Conservation (phyloP, 768 basidiomycete genomes). For the Suillus placidus region DNA sequence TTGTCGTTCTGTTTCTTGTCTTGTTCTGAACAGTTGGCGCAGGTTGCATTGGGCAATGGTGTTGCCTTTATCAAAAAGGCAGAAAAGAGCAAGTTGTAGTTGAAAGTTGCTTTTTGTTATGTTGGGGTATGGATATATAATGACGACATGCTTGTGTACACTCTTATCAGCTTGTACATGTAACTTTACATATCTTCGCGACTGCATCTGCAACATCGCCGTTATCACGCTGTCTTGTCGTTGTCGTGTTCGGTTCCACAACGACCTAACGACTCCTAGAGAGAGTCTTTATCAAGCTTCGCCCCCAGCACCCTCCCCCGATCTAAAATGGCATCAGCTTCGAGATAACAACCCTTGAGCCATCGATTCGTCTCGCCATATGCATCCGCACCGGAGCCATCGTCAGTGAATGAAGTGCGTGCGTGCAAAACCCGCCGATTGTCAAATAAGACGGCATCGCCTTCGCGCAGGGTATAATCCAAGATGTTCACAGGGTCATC, state of each 20-base stretch:
- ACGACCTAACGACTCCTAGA: not conserved
- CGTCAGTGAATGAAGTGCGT: constrained; percentile 69
- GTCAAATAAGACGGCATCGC: constrained; percentile 89
- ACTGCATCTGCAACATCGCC: not conserved
- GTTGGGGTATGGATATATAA: not conserved
- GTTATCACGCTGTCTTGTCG: not conserved
- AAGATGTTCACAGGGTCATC: constrained; percentile 54
- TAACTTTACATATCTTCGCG: not conserved
- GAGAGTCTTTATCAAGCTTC: constrained; percentile 13
- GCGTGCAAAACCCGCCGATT: constrained; percentile 91
- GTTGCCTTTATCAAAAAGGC: constrained; percentile 63
- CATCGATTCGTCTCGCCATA: constrained; percentile 67
- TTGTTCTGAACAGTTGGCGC: constrained; percentile 1
- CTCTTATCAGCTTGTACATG: not conserved
- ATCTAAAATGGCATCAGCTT: constrained; percentile 66
- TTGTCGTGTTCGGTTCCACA: not conserved
- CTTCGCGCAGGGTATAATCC: constrained; percentile 72
- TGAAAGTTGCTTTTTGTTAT: not conserved
- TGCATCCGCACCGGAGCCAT: constrained; percentile 25
- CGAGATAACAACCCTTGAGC: constrained; percentile 88
- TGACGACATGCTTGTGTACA: not conserved
- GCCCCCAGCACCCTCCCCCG: constrained; percentile 55
- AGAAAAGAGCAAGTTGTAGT: constrained; percentile 46
- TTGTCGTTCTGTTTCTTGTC: constrained; percentile 6
- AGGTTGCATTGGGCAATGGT: constrained; percentile 62